Percentiles rank a stretch among this genome's conserved stretches.
Conservation (phyloP, 352 stramenopile species). For the Phytophthora kernoviae region DNA sequence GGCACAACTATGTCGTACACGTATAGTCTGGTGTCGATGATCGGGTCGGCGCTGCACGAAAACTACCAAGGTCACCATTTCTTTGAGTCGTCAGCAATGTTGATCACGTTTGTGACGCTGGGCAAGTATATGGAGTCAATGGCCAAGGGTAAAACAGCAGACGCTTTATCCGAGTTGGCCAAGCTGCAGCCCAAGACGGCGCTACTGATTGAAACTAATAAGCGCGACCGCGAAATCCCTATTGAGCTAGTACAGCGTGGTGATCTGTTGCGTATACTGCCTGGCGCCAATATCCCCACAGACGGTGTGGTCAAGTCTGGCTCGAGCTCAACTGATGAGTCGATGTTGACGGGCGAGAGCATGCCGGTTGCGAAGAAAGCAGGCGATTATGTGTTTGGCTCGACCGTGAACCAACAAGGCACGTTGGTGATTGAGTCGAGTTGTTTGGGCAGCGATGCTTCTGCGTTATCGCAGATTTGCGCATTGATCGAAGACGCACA, state of each 20-base stretch:
- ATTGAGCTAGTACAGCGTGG: conserved; percentile 87
- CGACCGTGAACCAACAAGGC: conserved; percentile 84
- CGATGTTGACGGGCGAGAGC: conserved; percentile 85
- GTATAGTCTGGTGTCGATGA: conserved; percentile 84
- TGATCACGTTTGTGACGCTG: conserved; percentile 87
- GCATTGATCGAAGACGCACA: conserved; percentile 90
- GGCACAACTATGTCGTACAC: conserved; percentile 88
- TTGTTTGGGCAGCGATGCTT: conserved; percentile 73
- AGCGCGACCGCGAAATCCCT: conserved; percentile 71
- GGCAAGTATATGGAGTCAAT: conserved; percentile 91
- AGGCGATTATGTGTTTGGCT: conserved; percentile 85
- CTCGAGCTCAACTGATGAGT: conserved; percentile 77
- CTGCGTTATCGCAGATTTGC: conserved; percentile 75
- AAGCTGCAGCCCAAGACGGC: conserved; percentile 85
- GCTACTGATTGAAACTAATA: conserved; percentile 54
- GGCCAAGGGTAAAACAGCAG: conserved; percentile 85
- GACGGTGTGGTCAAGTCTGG: conserved; percentile 82
- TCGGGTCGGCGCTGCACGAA: conserved; percentile 60
- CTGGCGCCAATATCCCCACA: conserved; percentile 79
- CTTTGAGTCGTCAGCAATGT: conserved; percentile 89
- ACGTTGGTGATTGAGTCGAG: conserved; percentile 87
- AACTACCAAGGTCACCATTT: conserved; percentile 85
- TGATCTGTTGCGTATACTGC: conserved; percentile 72
- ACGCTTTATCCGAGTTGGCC: conserved; percentile 70
- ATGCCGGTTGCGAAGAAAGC: conserved; percentile 85